Conservation (phyloP, 176 grass and related monocot species). For the Cenchrus purpureus region DNA sequence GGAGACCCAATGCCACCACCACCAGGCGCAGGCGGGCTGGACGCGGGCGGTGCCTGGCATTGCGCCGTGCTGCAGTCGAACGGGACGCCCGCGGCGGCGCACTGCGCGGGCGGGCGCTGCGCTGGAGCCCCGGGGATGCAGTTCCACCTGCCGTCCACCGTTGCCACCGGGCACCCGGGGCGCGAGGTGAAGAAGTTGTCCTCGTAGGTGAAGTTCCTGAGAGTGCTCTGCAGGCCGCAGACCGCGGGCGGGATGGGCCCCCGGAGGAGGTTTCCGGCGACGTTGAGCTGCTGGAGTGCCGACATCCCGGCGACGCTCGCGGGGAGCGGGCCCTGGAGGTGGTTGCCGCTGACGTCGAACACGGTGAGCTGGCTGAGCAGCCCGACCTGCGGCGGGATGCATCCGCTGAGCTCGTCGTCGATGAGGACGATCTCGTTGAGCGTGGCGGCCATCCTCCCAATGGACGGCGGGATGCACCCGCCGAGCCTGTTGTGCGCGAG, state of each 20-base stretch:
- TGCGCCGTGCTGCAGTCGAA: slow-evolving; percentile 51
- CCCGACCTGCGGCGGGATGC: slow-evolving; percentile 46
- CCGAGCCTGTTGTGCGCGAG: slow-evolving; percentile 58
- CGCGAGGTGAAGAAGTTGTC: slow-evolving; percentile 53
- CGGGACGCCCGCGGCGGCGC: slow-evolving; percentile 28
- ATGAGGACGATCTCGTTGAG: slow-evolving; percentile 61
- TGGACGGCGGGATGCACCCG: slow-evolving; percentile 22
- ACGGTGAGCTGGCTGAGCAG: slow-evolving; percentile 31
- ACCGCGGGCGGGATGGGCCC: slow-evolving; percentile 27
- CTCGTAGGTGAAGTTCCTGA: slow-evolving; percentile 60
- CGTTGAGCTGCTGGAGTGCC: slow-evolving; percentile 35
- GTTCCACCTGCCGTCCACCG: slow-evolving; percentile 51
- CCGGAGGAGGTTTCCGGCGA: slow-evolving; percentile 42
- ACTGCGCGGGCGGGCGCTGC: slow-evolving; percentile 45
- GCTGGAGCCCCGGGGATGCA: slow-evolving; percentile 47
- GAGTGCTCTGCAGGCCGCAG: slow-evolving; percentile 9
- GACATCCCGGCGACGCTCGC: not conserved
- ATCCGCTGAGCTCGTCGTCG: slow-evolving; percentile 49
- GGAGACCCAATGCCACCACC: not conserved
- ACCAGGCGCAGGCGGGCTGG: not conserved
- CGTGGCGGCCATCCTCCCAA: slow-evolving; percentile 43
- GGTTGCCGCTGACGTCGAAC: slow-evolving; percentile 53
- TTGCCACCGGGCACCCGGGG: not conserved
- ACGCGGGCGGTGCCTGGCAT: slow-evolving; percentile 19
- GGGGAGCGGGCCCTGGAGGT: slow-evolving; percentile 43